Conservation (phyloP, 2,329 filamentous ascomycete genomes). For the Colletotrichum eremochloae region DNA sequence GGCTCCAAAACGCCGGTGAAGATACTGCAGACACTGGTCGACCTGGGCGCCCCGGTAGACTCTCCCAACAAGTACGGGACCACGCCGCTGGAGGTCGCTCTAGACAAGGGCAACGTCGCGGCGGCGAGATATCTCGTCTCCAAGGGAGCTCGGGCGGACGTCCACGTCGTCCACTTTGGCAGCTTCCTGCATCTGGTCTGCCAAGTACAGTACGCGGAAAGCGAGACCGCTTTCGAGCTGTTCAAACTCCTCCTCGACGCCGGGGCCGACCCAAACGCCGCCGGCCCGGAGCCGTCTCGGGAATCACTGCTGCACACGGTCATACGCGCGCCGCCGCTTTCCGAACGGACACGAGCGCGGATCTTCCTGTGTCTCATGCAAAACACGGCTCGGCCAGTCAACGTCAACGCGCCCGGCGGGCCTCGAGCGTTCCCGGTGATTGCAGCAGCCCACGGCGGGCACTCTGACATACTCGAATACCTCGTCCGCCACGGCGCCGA, state of each 20-base stretch:
- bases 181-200: neutral
- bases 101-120: neutral
- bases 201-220: neutral
- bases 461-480: neutral
- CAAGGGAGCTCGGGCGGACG: neutral
- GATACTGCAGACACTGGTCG: neutral
- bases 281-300: neutral
- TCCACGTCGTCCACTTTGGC: neutral
- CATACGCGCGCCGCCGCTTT: neutral
- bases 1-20: neutral
- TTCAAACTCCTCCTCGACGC: neutral
- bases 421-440: neutral
- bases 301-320: neutral
- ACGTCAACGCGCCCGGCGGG: neutral
- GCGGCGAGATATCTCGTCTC: neutral
- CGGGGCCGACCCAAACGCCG: neutral
- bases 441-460: neutral
- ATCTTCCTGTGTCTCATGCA: neutral
- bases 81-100: neutral
- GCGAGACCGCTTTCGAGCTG: neutral
- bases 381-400: neutral
- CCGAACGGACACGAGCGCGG: neutral
- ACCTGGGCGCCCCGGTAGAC: conserved; percentile 1
- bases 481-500: neutral
- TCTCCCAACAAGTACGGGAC: neutral